phyloP scores from a whole-genome alignment of 257 asterid species.

The Salvia splendens region DNA sequence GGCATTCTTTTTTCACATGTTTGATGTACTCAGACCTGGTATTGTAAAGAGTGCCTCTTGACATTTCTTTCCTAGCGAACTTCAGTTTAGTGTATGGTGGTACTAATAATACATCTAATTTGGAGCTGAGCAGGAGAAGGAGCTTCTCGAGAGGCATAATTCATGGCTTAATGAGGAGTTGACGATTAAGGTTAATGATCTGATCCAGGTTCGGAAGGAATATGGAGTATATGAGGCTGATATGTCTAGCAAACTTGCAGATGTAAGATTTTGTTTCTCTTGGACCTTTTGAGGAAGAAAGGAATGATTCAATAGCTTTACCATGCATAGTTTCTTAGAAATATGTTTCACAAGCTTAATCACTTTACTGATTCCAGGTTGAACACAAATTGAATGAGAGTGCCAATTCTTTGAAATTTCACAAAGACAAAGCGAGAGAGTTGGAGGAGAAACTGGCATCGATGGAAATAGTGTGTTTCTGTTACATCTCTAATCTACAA shows the following conservation, averaged over 20 bases:
- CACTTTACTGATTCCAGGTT: slow-evolving; percentile 43
- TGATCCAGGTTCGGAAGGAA: slow-evolving; percentile 64
- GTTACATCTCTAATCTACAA: slow-evolving; percentile 12
- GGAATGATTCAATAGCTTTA: slow-evolving; percentile 1
- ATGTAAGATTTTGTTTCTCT: slow-evolving; percentile 47
- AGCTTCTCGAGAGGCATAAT: slow-evolving; percentile 88
- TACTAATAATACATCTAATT: slow-evolving; percentile 22
- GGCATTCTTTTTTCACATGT: slow-evolving; percentile 13
- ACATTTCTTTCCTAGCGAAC: slow-evolving; percentile 10
- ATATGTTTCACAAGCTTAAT: neutral
- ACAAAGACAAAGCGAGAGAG: slow-evolving; percentile 68
- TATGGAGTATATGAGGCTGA: slow-evolving; percentile 78
- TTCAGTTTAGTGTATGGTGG: neutral
- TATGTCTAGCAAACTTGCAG: slow-evolving; percentile 70
- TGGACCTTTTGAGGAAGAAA: neutral
- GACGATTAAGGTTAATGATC: slow-evolving; percentile 56
- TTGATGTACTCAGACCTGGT: neutral
- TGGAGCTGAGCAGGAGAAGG: slow-evolving; percentile 76
- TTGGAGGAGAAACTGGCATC: slow-evolving; percentile 77
- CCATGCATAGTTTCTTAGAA: neutral
- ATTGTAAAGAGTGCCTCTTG: slow-evolving; percentile 11
- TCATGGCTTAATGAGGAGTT: slow-evolving; percentile 93
- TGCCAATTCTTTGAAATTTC: slow-evolving; percentile 53
- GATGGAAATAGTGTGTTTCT: slow-evolving; percentile 59
- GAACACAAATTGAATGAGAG: slow-evolving; percentile 64